A percentile compares a stretch with the other conserved stretches of the same genome.
Conservation (phyloP, 352 stramenopile species). For the Phytophthora europaea region DNA sequence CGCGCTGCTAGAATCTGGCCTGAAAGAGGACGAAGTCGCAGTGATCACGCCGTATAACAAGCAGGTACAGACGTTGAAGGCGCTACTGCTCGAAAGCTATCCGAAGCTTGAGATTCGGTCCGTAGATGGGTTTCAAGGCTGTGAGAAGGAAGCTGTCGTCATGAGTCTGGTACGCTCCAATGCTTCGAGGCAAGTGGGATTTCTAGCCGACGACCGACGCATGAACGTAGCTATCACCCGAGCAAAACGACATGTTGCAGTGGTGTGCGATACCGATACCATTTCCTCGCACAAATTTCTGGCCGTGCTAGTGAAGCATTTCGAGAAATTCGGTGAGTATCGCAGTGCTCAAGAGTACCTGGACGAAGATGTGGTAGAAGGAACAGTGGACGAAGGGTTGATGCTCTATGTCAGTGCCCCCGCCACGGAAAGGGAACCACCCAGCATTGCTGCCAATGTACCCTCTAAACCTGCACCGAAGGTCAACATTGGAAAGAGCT, state of each 20-base stretch:
- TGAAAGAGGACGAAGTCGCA: constrained; percentile 93
- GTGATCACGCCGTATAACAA: constrained; percentile 99
- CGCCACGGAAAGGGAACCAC: background rate
- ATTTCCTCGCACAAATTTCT: constrained; percentile 94
- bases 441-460: background rate
- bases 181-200: constrained; percentile 90
- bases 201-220: constrained; percentile 96
- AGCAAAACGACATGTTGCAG: constrained; percentile 94
- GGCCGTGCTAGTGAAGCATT: constrained; percentile 89
- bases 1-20: constrained; percentile 82
- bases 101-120: constrained; percentile 91
- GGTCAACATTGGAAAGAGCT: constrained; percentile 8
- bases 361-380: constrained; percentile 65
- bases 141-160: constrained; percentile 98
- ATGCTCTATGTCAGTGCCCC: constrained; percentile 15
- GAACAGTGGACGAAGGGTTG: constrained; percentile 28
- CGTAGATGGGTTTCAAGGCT: constrained; percentile 98
- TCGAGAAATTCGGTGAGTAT: constrained; percentile 95
- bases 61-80: constrained; percentile 95
- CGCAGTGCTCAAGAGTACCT: constrained; percentile 87
- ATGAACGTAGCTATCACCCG: constrained; percentile 99
- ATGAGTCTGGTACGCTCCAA: constrained; percentile 98
- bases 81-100: constrained; percentile 76
- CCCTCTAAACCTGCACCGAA: constrained; percentile 11
- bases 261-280: constrained; percentile 97